Evolutionary conservation across 768 basidiomycete species (phyloP).

Genomic region (Trametes cingulata): DNA sequence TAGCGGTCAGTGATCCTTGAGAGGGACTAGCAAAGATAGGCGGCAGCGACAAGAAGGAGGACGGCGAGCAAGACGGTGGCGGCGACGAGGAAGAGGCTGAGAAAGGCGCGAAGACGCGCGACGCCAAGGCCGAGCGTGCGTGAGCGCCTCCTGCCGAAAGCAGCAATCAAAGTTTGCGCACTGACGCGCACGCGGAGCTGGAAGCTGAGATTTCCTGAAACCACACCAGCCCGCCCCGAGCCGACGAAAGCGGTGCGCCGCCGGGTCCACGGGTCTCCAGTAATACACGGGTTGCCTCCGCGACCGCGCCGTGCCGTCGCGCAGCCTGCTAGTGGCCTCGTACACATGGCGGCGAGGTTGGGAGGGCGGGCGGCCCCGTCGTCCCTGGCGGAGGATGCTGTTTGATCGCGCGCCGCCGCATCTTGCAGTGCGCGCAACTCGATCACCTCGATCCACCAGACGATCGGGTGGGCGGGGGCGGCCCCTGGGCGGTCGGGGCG

Average conservation of each 20-base stretch:
- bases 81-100: conserved; percentile 1
- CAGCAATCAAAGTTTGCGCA: neutral
- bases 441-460: neutral
- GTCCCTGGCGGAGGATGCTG: too few relatives aligned
- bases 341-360: too few relatives aligned
- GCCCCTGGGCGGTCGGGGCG: too few relatives aligned
- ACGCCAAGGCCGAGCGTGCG: neutral
- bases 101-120: neutral
- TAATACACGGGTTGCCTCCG: too few relatives aligned
- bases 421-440: neutral
- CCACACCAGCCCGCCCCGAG: neutral
- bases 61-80: neutral
- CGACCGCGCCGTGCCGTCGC: too few relatives aligned
- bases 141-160: conserved; percentile 5
- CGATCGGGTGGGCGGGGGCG: neutral
- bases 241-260: conserved; percentile 15
- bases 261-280: neutral
- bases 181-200: conserved; percentile 13
- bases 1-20: neutral
- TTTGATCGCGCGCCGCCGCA: too few relatives aligned
- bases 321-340: too few relatives aligned
- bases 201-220: conserved; percentile 15
- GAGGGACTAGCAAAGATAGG: neutral
- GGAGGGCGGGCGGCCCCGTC: too few relatives aligned
- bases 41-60: neutral